A percentile compares a stretch with the other conserved stretches of the same genome.
These are phyloP conservation scores for Penicillium brevicompactum DNA, from an alignment of 2,329 filamentous ascomycete species.

Conservation along the genomic window DNA sequence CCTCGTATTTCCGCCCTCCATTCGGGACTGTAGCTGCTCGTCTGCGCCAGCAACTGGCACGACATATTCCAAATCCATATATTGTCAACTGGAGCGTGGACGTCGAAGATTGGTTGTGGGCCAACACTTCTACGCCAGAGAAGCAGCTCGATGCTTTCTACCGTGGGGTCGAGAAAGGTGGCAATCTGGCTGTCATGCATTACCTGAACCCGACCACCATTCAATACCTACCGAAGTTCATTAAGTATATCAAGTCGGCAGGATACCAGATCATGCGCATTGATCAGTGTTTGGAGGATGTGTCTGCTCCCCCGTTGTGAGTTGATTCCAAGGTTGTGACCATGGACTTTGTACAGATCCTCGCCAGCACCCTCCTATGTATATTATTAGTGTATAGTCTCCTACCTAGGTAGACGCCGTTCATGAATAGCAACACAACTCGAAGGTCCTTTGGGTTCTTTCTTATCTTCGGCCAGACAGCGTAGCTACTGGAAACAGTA, in stretches of 20 bases:
- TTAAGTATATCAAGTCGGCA: conserved; percentile 63
- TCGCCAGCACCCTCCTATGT: not conserved
- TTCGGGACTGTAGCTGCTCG: conserved; percentile 70
- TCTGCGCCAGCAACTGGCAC: conserved; percentile 64
- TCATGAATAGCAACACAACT: not conserved
- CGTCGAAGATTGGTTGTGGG: conserved; percentile 72
- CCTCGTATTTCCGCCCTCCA: conserved; percentile 67
- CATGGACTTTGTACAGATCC: not conserved
- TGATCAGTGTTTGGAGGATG: conserved; percentile 67
- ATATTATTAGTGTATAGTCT: conserved; percentile 4
- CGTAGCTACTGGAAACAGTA: no score
- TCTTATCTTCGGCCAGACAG: no score
- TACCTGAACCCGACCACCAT: conserved; percentile 68
- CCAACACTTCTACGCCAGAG: conserved; percentile 61
- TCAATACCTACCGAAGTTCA: conserved; percentile 65
- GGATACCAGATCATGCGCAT: conserved; percentile 68
- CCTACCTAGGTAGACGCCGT: not conserved
- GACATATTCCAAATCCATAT: conserved; percentile 54
- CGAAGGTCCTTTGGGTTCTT: no score
- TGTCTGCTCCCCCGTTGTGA: conserved; percentile 31
- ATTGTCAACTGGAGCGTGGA: conserved; percentile 71
- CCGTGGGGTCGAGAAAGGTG: conserved; percentile 63
- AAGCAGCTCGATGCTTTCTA: conserved; percentile 68
- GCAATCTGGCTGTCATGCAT: conserved; percentile 68
- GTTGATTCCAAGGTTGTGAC: no score